Evolutionary conservation across 2,329 filamentous ascomycete genomes (phyloP), one percentile per base, ranked within the genome.

Genomic region (Paecilomyces formosus): DNA sequence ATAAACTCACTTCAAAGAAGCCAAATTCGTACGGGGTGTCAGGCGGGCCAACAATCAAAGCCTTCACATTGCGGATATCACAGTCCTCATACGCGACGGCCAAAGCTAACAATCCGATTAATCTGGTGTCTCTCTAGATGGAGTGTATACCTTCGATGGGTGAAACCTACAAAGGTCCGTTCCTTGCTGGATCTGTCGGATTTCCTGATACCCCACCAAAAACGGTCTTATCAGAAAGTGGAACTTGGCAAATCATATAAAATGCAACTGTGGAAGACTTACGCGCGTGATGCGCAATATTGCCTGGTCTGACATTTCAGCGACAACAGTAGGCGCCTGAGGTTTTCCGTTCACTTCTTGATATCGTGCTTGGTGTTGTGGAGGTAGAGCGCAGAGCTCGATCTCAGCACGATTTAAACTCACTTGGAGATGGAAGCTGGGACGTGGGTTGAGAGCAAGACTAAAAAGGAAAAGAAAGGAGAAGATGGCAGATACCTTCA

Each of bases 11-110:
- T 82, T 97, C 92, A 70, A 96, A 97, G 77, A 97, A 97, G 2
- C 94, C 94, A 70, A 95, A 97, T 74, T 97, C 92, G 74, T 99
- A 99, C 0, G 93, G 92, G 0, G 92, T 96, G 66, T 94, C 92
- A 63, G 93, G 91, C 24, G 94, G 93, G 0, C 94, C 94, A 64
- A 97, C 85, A 67, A 97, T 93, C 63, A 97, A 75, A 54, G 92
- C 91, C 70, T 86, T 88, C 55, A 97, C 88, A 71, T 90, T 88
- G 57, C 92, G 88, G 61, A 97, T 90, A 73, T 99, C 92, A 65
- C 86, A 82, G 74, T 97, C 94, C 55, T 89, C 83, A 71, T 89
- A 96, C 58, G 90, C 89, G 54, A 97, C 92, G 11, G 90, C 90
- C 62, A 97, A 83, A 30, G 92, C 90, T 92, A 61, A 55, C 64